Evolutionary conservation across 225 moss, liverwort and hornwort genomes (phyloP), one percentile per base, ranked within the genome.

Genomic region (Sphagnum tenellum): DNA sequence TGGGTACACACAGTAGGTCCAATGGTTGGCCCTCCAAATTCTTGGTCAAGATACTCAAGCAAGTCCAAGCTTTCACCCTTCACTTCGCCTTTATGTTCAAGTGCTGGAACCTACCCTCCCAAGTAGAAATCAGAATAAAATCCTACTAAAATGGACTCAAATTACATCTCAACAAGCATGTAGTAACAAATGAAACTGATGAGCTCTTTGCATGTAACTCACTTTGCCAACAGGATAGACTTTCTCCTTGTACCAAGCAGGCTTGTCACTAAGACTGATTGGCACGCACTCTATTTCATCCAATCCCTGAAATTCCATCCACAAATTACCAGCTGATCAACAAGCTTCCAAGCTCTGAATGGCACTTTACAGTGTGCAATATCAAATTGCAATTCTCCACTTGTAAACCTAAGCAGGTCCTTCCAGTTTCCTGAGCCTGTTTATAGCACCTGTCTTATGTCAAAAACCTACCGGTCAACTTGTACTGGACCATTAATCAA

Each of bases 21-120:
- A 12, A 81, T 71, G 62, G 73, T 78, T 11, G 76, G 78, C 55
- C 78, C 81, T 47, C 47, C 76, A 9, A 85, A 85, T 46, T 81
- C 78, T 44, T 81, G 64, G 59, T 85, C 84, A 48, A 85, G 78
- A 69, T 85, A 85, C 3, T 55, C 13, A 8, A 85, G 84, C 78
- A 85, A 66, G 71, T 85, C 84, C 73, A 85, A 62, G 62, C 84
- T 85, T 73, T 85, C 81, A 51, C 84, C 84, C 12, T 4, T 73
- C 62, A 85, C 84, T 81, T 78, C 75, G 8, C 84, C 84, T 60
- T 81, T 71, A 59, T 85, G 84, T 78, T 85, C 84, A 66, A 85
- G 70, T 65, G 84, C 9, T n/a, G 84, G 84, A 67, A 85, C 84
- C 81, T 85, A 57, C 44, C 52, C 60, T 50, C n/a, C 62, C 46